phyloP scores from a whole-genome alignment of 345 rosid genomes.

The Syzygium grande region DNA sequence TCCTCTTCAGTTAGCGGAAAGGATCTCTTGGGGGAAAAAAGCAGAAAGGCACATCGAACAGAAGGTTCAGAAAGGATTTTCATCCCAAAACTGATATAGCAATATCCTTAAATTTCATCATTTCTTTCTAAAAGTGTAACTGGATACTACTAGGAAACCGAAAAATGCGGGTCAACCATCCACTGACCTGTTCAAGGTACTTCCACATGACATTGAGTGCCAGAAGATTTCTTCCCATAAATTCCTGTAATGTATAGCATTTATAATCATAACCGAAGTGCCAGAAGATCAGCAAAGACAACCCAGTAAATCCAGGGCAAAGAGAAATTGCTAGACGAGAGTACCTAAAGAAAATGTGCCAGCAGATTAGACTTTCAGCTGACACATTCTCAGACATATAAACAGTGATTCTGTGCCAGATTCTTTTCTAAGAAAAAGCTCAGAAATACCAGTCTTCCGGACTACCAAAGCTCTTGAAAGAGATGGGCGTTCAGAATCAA shows the following conservation, averaged over 20 bases:
- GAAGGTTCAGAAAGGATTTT: neutral
- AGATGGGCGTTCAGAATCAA: neutral
- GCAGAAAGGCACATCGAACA: neutral
- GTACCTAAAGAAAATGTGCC: neutral
- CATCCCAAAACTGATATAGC: neutral
- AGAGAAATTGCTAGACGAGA: neutral
- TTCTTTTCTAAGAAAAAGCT: neutral
- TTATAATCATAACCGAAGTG: neutral
- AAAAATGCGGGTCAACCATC: neutral
- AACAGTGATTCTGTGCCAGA: neutral
- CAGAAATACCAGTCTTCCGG: neutral
- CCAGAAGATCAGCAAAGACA: neutral
- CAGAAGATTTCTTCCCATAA: constrained; percentile 93
- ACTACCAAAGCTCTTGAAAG: neutral
- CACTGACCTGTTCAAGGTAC: constrained; percentile 82
- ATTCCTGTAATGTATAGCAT: constrained; percentile 50
- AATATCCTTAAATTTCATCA: neutral
- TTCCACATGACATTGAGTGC: constrained; percentile 99
- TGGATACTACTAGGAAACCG: neutral
- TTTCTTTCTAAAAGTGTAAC: neutral
- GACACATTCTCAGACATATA: neutral
- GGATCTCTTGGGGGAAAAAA: constrained; percentile 46
- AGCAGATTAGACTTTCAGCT: neutral
- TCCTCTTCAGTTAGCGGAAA: constrained; percentile 95
- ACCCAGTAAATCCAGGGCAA: neutral